Evolutionary conservation across 2,329 filamentous ascomycete genomes (phyloP), one percentile per base, ranked within the genome.

Genomic region (Cercospora canescens): DNA sequence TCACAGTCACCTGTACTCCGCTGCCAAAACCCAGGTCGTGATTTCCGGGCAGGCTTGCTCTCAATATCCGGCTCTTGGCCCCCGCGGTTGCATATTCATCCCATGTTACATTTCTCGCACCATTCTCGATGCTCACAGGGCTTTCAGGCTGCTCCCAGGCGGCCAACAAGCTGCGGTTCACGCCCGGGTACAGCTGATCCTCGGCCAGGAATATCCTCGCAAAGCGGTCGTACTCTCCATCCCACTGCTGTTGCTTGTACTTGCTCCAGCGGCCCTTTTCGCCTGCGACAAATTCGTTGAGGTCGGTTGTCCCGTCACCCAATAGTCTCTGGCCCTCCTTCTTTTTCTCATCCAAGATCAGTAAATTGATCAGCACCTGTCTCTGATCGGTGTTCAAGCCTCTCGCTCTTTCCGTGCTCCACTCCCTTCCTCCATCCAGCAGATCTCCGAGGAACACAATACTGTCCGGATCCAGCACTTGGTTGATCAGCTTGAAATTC

Each of bases 361-460:
- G 61, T 60, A 73, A 35, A 26, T 70, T 64, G 32, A 71, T 65
- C 67, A 74, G 55, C 16, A 63, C 34, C 48, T 71, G 62, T 48
- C 69, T 71, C 66, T 73, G 69, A 28, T 59, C 65, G 24, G 45
- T 34, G 21, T 63, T 73, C 61, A 76, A 56, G 12, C 60, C 54
- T 39, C 68, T 65, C 12, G 74, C 69, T 37, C 83, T 83, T 2
- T 79, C 81, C 12, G 94, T 94, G 71, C 89, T 91, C 95, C 95
- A 99, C 82, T 99, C 95, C 71, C 95, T 87, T 8, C 95, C 95
- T 4, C 95, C 95, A 76, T 99, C 95, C 74, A 99, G 97, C 0
- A 99, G 82, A 76, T 99, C 95, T 7, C 95, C 95, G 0, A 99
- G 83, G 76, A 99, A 98, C 76, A 97, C 87, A 1, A 96, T 83